These are phyloP conservation scores for Rhizopus sp. DNA, from an alignment of 371 early-diverging fungal species.

Conservation along the genomic window DNA sequence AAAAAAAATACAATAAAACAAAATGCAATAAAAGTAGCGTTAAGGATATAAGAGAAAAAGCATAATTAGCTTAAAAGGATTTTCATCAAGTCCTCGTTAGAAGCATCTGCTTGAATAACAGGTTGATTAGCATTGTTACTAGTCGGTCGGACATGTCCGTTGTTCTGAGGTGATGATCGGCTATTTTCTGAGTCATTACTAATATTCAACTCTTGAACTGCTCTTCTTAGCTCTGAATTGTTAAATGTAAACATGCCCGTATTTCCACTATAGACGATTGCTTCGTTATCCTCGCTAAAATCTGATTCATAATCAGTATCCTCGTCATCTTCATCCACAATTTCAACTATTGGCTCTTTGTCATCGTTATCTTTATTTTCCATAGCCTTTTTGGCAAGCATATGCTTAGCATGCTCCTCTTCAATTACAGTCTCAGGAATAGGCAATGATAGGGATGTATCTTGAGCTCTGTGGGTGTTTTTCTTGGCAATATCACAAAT, in stretches of 20 bases:
- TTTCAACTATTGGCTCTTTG: too few species aligned
- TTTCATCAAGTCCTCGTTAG: not conserved
- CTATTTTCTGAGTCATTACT: not conserved
- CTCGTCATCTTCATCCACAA: slow-evolving; percentile 9
- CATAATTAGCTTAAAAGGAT: too few species aligned
- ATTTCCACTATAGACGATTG: not conserved
- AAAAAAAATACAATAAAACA: too few species aligned
- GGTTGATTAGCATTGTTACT: not conserved
- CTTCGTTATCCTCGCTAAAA: not conserved
- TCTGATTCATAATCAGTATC: slow-evolving; percentile 5
- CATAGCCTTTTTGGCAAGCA: not conserved
- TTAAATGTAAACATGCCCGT: slow-evolving; percentile 1
- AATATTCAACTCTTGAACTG: not conserved
- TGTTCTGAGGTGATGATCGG: not conserved
- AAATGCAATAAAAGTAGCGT: too few species aligned
- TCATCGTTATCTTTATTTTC: not conserved
- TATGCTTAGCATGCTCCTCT: not conserved
- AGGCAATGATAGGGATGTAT: slow-evolving; percentile 5
- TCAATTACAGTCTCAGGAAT: slow-evolving; percentile 20
- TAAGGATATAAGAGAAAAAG: too few species aligned
- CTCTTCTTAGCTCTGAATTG: not conserved
- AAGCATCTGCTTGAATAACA: not conserved
- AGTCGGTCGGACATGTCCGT: not conserved
- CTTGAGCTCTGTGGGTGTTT: slow-evolving; percentile 5
- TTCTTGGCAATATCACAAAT: slow-evolving; percentile 56